Conservation (phyloP, 495 filamentous ascomycete genomes). For the Astrothelium macrocarpum region DNA sequence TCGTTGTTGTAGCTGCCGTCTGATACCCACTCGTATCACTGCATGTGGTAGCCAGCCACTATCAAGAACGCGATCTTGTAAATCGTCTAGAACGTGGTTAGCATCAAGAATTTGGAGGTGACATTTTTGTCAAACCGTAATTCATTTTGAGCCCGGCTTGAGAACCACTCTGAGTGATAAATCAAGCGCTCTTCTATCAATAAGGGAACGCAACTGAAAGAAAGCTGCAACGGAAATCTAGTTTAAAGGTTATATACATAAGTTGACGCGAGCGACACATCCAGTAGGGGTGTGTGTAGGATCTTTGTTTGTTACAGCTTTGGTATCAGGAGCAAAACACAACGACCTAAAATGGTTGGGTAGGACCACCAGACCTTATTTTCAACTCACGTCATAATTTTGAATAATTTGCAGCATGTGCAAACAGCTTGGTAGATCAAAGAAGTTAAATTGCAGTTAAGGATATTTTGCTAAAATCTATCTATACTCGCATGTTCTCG, state of each 20-base stretch:
- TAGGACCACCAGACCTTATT: too few species aligned
- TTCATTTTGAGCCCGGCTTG: not conserved
- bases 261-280: too few species aligned
- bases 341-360: too few species aligned
- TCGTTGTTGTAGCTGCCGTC: constrained; percentile 45
- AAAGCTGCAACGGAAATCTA: too few species aligned
- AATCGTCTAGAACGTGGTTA: not conserved
- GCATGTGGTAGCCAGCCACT: constrained; percentile 48
- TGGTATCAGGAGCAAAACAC: not conserved
- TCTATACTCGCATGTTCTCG: constrained; percentile 53
- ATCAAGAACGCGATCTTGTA: constrained; percentile 37
- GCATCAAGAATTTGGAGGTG: not conserved
- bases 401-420: not conserved
- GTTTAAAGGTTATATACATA: too few species aligned
- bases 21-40: constrained; percentile 48
- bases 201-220: too few species aligned
- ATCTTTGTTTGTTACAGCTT: not conserved
- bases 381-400: not conserved
- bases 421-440: not conserved
- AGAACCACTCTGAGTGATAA: too few species aligned
- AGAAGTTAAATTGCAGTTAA: not conserved
- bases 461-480: too few species aligned
- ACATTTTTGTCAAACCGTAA: not conserved
- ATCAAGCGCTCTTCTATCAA: too few species aligned
- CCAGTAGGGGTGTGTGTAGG: not conserved